Evolutionary conservation across 805 yeast species (phyloP).

Genomic region (Ogataea neopini): DNA sequence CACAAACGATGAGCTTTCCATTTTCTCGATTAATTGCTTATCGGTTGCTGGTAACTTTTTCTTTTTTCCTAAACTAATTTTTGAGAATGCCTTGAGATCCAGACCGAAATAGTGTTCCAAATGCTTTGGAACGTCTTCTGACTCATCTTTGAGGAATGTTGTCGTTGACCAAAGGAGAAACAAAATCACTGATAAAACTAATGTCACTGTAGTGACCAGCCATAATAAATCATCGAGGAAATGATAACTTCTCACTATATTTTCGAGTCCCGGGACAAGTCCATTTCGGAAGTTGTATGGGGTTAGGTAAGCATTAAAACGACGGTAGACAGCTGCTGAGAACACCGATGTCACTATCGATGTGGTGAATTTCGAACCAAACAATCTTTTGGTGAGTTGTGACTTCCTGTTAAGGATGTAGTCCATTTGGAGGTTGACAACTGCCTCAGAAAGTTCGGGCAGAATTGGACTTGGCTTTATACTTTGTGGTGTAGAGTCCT

Average conservation of each 20-base stretch:
- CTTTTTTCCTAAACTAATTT: conserved; percentile 6
- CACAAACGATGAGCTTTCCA: conserved; percentile 51
- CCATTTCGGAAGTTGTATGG: conserved; percentile 25
- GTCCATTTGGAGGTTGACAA: conserved; percentile 65
- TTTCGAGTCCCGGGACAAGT: conserved; percentile 10
- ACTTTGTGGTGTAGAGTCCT: conserved; percentile 50
- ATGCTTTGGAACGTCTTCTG: conserved; percentile 38
- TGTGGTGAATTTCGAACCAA: conserved; percentile 47
- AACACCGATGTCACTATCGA: conserved; percentile 27
- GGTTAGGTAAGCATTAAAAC: conserved; percentile 25
- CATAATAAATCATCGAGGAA: conserved; percentile 33
- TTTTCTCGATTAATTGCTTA: conserved; percentile 19
- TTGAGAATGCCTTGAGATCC: conserved; percentile 47
- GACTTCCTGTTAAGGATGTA: conserved; percentile 51
- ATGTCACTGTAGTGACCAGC: conserved; percentile 40
- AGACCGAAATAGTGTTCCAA: conserved; percentile 49
- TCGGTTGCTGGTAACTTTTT: conserved; percentile 22
- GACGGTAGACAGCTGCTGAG: conserved; percentile 20
- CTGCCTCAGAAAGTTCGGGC: conserved; percentile 62
- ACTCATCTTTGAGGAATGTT: conserved; percentile 46
- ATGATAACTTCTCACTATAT: conserved; percentile 21
- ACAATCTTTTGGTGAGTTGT: conserved; percentile 43
- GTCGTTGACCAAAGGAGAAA: conserved; percentile 43
- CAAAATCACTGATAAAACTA: conserved; percentile 42
- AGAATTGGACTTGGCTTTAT: conserved; percentile 49